A percentile compares a stretch with the other conserved stretches of the same genome.
These are phyloP conservation scores for Nicotiana attenuata DNA, from an alignment of 257 asterid genomes.

Conservation along the genomic window DNA sequence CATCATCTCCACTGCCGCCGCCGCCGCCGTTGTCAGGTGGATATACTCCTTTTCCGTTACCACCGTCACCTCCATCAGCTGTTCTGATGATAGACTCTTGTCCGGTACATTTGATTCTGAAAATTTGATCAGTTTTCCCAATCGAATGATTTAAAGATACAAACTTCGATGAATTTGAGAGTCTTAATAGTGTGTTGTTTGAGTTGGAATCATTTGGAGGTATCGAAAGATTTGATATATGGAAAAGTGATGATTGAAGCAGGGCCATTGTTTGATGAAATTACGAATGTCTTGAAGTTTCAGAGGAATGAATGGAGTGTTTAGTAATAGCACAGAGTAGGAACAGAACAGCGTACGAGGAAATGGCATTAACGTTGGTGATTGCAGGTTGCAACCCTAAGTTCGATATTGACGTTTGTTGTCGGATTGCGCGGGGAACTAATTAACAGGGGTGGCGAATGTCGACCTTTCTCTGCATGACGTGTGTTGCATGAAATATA, in stretches of 20 bases:
- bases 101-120: constrained; percentile 35
- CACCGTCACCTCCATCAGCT: constrained; percentile 35
- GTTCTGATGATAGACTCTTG: constrained; percentile 22
- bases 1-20: constrained; percentile 37
- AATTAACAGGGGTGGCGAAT: too few relatives aligned
- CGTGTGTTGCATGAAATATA: too few relatives aligned
- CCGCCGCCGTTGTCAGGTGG: constrained; percentile 48
- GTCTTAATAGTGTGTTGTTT: neutral
- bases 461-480: too few relatives aligned
- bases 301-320: neutral
- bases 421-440: neutral
- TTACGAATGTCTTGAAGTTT: neutral
- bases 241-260: constrained; percentile 8
- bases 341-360: neutral
- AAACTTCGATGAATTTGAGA: neutral
- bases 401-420: neutral
- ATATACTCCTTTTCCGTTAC: constrained; percentile 41
- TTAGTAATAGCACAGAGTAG: neutral
- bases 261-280: constrained; percentile 16
- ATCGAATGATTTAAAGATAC: constrained; percentile 7
- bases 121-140: neutral
- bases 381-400: neutral
- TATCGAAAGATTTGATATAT: constrained; percentile 3
- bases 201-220: neutral
- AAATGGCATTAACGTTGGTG: neutral